Evolutionary conservation across 2,329 filamentous ascomycete genomes (phyloP).

Genomic region (Penicillium sp.): DNA sequence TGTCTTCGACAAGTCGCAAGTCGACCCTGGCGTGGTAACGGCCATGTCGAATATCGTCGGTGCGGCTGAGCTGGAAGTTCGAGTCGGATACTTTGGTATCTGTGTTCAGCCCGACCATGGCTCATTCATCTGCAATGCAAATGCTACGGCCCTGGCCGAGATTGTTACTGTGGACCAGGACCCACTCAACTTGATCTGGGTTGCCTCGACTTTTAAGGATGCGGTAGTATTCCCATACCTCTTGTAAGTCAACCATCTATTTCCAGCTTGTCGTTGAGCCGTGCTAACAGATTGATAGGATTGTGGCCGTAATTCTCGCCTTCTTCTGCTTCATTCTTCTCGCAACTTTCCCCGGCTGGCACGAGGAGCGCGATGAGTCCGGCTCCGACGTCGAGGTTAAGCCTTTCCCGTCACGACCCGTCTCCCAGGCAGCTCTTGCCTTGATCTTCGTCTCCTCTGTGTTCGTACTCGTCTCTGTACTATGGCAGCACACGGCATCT

Average conservation of each 20-base stretch:
- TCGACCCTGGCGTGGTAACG: conserved; percentile 80
- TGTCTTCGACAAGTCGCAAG: conserved; percentile 78
- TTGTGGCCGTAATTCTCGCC: conserved; percentile 95
- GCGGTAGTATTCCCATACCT: conserved; percentile 98
- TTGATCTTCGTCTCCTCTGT: conserved; percentile 76
- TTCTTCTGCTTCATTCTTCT: conserved; percentile 94
- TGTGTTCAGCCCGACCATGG: conserved; percentile 91
- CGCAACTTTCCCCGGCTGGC: conserved; percentile 96
- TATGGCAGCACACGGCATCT: conserved; percentile 78
- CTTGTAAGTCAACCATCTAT: conserved; percentile 60
- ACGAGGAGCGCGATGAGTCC: conserved; percentile 78
- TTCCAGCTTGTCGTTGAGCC: neutral
- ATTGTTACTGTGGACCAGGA: conserved; percentile 89
- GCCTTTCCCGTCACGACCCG: conserved; percentile 86
- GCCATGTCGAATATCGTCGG: conserved; percentile 90
- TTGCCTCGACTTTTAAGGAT: conserved; percentile 95
- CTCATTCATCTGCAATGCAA: conserved; percentile 93
- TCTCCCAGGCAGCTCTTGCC: conserved; percentile 87
- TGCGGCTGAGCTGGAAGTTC: conserved; percentile 76
- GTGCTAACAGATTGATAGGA: conserved; percentile 52
- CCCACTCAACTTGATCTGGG: conserved; percentile 94
- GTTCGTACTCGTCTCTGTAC: conserved; percentile 63
- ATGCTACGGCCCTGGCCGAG: conserved; percentile 87
- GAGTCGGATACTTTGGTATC: conserved; percentile 97
- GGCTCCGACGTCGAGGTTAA: conserved; percentile 89